Base-by-base conservation (phyloP, 352 stramenopile genomes). In the Globisporangium perplexum region DNA sequence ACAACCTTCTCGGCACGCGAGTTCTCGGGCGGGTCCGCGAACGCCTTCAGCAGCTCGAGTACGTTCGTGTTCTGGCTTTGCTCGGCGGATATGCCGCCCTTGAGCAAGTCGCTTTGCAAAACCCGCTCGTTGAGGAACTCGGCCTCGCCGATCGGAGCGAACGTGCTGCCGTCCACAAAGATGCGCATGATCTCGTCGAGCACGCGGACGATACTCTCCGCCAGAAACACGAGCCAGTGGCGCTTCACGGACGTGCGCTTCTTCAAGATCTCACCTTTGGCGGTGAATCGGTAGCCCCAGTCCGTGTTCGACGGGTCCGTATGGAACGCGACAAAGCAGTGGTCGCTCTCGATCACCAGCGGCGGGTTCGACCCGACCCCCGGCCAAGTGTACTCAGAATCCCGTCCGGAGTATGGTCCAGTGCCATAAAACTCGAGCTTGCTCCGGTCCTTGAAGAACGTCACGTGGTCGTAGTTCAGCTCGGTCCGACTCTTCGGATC, bases 381-480 rank as follows among this genome's bases (percentile, higher is more conserved):
- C 26, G 86, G 86, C 83, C 83, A 96, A 52, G 94, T 94, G 36
- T 76, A 69, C 20, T 88, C 80, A 0, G 46, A 52, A 45, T 90
- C 86, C n/a, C 83, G 67, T 4, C 84, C 86, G 2, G 73, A 91
- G 54, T 93, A 96, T 50, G 74, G 83, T 14, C 78, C 66, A 15
- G 69, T 74, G 7, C 86, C 86, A 45, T 90, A 91, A 50, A 66
- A 82, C 23, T 77, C 66, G 18, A 61, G 64, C 62, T 82, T 71
- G 5, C 56, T 60, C 36, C 69, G 68, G 48, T 92, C 72, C 45
- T 89, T 90, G 57, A 74, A 93, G 54, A 97, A 96, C 17, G 77
- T 92, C 24, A 96, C 59, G 54, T 93, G 96, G 55, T 97, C 89
- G 57, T 95, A 96, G 51, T 88, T 90, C 28, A 71, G 69, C 59